A percentile compares a stretch with the other conserved stretches of the same genome.
These are phyloP conservation scores for Lablab purpureus DNA, from an alignment of 306 rosid species.

Conservation along the genomic window DNA sequence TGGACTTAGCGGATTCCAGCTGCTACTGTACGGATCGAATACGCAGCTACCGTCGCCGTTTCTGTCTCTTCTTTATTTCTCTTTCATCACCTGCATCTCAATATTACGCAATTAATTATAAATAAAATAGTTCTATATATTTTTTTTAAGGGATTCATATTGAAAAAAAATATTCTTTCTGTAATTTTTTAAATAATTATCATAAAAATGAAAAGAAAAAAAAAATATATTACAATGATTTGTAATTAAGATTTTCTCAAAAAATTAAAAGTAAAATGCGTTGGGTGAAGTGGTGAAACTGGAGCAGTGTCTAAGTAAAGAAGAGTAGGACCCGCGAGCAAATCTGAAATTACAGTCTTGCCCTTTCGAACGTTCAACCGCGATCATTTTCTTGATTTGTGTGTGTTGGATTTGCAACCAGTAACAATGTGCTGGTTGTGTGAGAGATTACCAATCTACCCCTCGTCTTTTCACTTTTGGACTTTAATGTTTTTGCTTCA, in stretches of 20 bases:
- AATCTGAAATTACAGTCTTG: conserved; percentile 29
- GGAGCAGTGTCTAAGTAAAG: not conserved
- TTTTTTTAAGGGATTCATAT: too few species aligned
- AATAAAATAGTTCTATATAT: too few species aligned
- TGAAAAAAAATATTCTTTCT: too few species aligned
- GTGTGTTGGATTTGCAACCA: conserved; percentile 3
- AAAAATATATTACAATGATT: too few species aligned
- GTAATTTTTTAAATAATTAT: too few species aligned
- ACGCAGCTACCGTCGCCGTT: conserved; percentile 56
- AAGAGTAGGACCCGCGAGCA: not conserved
- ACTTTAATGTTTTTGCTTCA: not conserved
- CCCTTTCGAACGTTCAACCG: conserved; percentile 41
- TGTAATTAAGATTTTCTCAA: too few species aligned
- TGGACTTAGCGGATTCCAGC: conserved; percentile 54
- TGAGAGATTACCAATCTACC: not conserved
- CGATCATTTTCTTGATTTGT: conserved; percentile 38
- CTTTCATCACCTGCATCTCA: not conserved
- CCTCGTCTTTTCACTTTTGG: not conserved
- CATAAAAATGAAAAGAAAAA: too few species aligned
- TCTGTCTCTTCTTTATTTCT: conserved; percentile 12
- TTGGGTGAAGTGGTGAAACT: not conserved
- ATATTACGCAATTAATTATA: too few species aligned
- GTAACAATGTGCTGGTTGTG: conserved; percentile 9
- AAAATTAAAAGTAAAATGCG: too few species aligned
- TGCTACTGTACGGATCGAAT: conserved; percentile 50